phyloP scores from a whole-genome alignment of 352 stramenopile species.

The Phytopythium mirpurense region DNA sequence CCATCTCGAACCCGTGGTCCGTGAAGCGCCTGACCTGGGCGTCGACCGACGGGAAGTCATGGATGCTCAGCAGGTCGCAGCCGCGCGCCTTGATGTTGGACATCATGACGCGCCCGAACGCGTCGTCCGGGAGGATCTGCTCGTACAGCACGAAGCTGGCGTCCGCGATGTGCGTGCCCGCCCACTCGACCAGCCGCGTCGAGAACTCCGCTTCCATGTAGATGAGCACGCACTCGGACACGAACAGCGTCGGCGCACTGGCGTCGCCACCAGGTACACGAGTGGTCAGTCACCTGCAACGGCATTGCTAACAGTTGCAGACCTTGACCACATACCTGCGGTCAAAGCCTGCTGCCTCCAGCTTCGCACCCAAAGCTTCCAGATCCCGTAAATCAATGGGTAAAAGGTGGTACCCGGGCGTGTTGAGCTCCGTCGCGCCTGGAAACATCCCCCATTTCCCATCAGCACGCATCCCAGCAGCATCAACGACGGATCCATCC shows the following conservation, averaged over 20 bases:
- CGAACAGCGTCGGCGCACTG: conserved; percentile 62
- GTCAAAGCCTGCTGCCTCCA: conserved; percentile 57
- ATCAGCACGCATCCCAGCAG: background rate
- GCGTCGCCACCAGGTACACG: background rate
- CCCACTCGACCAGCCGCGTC: conserved; percentile 66
- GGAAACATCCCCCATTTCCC: background rate
- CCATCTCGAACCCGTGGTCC: conserved; percentile 54
- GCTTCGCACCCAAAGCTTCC: conserved; percentile 36
- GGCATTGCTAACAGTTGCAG: too few relatives aligned
- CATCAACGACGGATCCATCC: background rate
- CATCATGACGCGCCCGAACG: conserved; percentile 90
- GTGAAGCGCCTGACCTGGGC: conserved; percentile 75
- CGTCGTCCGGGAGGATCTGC: conserved; percentile 87
- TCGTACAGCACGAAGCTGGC: conserved; percentile 87
- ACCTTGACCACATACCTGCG: conserved; percentile 22
- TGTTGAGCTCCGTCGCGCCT: conserved; percentile 64
- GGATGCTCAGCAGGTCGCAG: conserved; percentile 84
- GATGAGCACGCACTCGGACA: conserved; percentile 90
- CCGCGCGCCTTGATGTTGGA: conserved; percentile 87
- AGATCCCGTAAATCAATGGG: conserved; percentile 74
- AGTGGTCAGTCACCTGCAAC: background rate
- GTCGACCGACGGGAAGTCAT: conserved; percentile 67
- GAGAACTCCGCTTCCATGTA: conserved; percentile 89
- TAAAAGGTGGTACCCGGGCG: conserved; percentile 69
- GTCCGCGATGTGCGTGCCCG: conserved; percentile 56